Evolutionary conservation across 495 filamentous ascomycete genomes (phyloP).

Genomic region (Hypoxylon fragiforme): DNA sequence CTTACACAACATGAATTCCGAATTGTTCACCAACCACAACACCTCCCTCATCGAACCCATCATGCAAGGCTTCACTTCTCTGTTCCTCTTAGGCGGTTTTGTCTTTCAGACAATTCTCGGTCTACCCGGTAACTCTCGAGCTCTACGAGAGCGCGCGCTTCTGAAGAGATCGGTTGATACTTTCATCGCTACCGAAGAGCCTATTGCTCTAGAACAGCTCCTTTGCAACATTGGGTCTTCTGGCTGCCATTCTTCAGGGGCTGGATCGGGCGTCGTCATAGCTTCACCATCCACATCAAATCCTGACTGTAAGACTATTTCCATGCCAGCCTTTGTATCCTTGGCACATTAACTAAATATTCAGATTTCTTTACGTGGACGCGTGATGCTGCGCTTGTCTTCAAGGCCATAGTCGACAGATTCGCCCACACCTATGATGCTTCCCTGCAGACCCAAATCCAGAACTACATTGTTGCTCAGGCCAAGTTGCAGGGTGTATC

Average conservation of each 20-base stretch:
- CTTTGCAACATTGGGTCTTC: constrained; percentile 63
- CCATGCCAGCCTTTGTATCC: neutral
- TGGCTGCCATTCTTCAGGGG: constrained; percentile 53
- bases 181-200: constrained; percentile 60
- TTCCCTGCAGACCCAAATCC: constrained; percentile 55
- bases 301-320: constrained; percentile 60
- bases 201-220: constrained; percentile 55
- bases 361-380: constrained; percentile 70
- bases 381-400: constrained; percentile 67
- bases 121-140: constrained; percentile 39
- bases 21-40: constrained; percentile 30
- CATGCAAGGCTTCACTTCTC: constrained; percentile 49
- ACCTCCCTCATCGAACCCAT: constrained; percentile 43
- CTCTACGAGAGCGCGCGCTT: constrained; percentile 44
- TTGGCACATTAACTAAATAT: constrained; percentile 5
- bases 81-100: constrained; percentile 50
- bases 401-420: constrained; percentile 62
- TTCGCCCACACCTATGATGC: constrained; percentile 59
- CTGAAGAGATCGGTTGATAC: constrained; percentile 52
- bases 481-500: constrained; percentile 63
- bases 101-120: constrained; percentile 52
- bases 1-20: constrained; percentile 20
- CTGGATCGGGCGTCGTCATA: constrained; percentile 59
- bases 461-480: constrained; percentile 60
- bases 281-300: constrained; percentile 61